phyloP scores from a whole-genome alignment of 2,329 filamentous ascomycete genomes.

The Mycosphaerella arachidis region DNA sequence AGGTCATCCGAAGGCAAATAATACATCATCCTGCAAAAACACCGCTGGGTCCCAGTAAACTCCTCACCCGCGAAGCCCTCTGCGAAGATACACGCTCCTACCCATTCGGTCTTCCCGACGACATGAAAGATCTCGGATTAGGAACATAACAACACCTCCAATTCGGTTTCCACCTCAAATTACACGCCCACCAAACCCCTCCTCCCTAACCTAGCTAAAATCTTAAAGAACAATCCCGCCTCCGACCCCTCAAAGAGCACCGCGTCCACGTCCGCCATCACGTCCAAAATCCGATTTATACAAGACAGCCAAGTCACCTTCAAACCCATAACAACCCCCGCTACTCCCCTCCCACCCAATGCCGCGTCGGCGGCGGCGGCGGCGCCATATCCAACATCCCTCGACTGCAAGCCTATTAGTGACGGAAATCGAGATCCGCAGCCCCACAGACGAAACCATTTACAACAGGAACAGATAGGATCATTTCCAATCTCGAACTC shows the following conservation, averaged over 20 bases:
- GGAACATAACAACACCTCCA: constrained; percentile 52
- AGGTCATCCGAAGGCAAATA: constrained; percentile 21
- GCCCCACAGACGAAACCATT: constrained; percentile 49
- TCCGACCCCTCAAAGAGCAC: background rate
- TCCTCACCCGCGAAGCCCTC: constrained; percentile 37
- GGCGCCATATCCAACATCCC: constrained; percentile 52
- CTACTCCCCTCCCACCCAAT: no score
- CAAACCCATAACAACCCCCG: constrained; percentile 46
- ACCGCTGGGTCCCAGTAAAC: constrained; percentile 47
- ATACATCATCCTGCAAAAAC: constrained; percentile 39
- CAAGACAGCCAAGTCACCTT: constrained; percentile 41
- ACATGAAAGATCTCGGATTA: constrained; percentile 42
- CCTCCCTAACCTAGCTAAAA: constrained; percentile 23
- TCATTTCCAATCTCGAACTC: constrained; percentile 38
- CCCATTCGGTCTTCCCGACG: constrained; percentile 44
- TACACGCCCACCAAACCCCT: constrained; percentile 50
- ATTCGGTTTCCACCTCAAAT: constrained; percentile 48
- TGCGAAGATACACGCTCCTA: constrained; percentile 46
- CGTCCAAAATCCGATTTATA: constrained; percentile 7
- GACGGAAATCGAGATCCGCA: constrained; percentile 50
- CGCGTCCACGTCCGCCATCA: background rate
- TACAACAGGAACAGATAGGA: constrained; percentile 43
- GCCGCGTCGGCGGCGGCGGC: no score
- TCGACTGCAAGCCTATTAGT: constrained; percentile 47
- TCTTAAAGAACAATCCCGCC: constrained; percentile 27